Base-by-base conservation (phyloP, 306 rosid species). In the Alnus glutinosa region DNA sequence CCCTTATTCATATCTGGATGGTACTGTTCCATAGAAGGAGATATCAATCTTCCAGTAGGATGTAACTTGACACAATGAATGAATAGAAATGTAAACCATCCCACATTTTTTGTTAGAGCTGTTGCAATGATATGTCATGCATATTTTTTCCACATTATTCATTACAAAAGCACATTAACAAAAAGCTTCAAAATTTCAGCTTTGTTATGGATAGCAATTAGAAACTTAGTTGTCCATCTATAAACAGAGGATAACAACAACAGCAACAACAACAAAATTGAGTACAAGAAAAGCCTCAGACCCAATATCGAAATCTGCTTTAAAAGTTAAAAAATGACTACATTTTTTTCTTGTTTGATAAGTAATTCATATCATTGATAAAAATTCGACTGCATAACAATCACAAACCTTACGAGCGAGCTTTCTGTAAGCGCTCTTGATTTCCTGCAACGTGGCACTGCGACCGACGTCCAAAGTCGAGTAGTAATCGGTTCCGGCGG, bases 1-100 rank as follows among this genome's bases (percentile, higher is more conserved):
- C 73, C 85, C 88, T 86, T 93, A 81, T 85, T 92, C 89, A 92
- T 80, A 82, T 94, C 98, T 39, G 98, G 99, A 90, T 95, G 99
- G 82, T 93, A 90, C 99, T 95, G 85, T 80, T 79, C 55, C 79
- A 58, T 76, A 68, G 9, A 50, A 76, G 52, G 15, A 48, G 75
- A 76, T 42, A 44, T 9, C 74, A 80, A 57, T 51, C 74, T 39
- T 1, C 13, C 13, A 75, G 76, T 49, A 18, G 32, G 2, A 73
- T 50, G 18, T 34, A 61, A 82, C 77, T 55, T 15, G 55, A 82
- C 37, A 82, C 46, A 71, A 51, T 71, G 6, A 73, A 39, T 8
- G 55, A 10, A 80, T n/a, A 71, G 52, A 74, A 23, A n/a, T 42
- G 46, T 72, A 80, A 7, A 36, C 12, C 16, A 70, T 37, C 46